Evolutionary conservation across 768 basidiomycete species (phyloP).

Genomic region (Tylopilus subfusipes): DNA sequence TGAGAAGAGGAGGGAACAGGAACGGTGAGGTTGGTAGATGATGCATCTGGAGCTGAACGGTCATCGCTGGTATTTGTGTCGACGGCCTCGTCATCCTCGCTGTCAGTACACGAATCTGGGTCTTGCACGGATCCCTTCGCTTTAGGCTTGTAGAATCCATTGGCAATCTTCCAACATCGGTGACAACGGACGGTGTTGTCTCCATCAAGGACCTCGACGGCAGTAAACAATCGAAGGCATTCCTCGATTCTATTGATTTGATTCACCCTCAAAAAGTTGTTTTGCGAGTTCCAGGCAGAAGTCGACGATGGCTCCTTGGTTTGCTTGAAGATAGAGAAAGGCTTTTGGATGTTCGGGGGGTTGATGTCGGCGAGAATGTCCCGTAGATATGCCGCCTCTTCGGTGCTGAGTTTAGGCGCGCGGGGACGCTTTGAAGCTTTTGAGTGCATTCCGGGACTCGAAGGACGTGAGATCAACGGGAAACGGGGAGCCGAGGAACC

Average conservation of each 20-base stretch:
- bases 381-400: constrained; percentile 65
- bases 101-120: constrained; percentile 31
- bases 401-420: constrained; percentile 49
- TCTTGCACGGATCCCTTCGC: constrained; percentile 18
- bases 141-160: constrained; percentile 51
- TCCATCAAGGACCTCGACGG: constrained; percentile 89
- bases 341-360: constrained; percentile 37
- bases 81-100: constrained; percentile 31
- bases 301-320: constrained; percentile 26
- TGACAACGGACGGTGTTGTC: constrained; percentile 94
- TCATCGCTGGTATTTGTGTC: constrained; percentile 22
- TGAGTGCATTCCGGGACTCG: constrained; percentile 31
- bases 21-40: constrained; percentile 26
- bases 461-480: constrained; percentile 26
- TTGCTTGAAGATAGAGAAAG: constrained; percentile 50
- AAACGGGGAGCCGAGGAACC: constrained; percentile 19
- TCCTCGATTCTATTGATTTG: constrained; percentile 48
- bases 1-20: not conserved
- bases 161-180: constrained; percentile 89
- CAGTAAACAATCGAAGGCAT: constrained; percentile 81
- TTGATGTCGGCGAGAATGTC: constrained; percentile 65
- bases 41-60: constrained; percentile 12
- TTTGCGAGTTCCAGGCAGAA: constrained; percentile 21
- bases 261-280: constrained; percentile 28
- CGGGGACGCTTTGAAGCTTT: constrained; percentile 42